Evolutionary conservation across 345 rosid species (phyloP).

Genomic region (Melaleuca alternifolia): DNA sequence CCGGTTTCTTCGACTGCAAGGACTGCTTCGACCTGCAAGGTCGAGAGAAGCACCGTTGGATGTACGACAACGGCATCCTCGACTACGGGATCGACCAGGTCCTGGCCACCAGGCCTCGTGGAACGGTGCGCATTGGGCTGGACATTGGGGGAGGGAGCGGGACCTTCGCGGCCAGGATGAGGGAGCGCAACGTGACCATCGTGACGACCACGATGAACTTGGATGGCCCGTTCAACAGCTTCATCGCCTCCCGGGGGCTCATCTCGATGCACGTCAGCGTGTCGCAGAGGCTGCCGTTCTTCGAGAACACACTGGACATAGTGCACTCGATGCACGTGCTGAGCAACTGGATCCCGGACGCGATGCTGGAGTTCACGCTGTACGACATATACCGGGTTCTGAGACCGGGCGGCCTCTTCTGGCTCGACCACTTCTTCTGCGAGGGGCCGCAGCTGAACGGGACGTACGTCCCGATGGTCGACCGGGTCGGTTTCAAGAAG

Average conservation of each 20-base stretch:
- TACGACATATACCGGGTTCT: slow-evolving; percentile 35
- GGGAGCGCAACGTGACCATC: slow-evolving; percentile 38
- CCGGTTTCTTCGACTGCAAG: slow-evolving; percentile 30
- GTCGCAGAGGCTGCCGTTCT: slow-evolving; percentile 45
- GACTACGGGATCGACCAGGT: slow-evolving; percentile 35
- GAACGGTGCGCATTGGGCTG: slow-evolving; percentile 31
- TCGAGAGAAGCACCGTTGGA: slow-evolving; percentile 29
- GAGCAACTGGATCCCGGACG: slow-evolving; percentile 39
- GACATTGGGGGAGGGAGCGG: slow-evolving; percentile 42
- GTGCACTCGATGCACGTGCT: slow-evolving; percentile 45
- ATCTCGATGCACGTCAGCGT: slow-evolving; percentile 31
- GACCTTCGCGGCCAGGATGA: slow-evolving; percentile 52
- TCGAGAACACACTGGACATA: slow-evolving; percentile 40
- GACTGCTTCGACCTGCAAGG: slow-evolving; percentile 40
- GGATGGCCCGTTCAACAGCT: slow-evolving; percentile 45
- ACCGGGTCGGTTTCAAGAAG: slow-evolving; percentile 28
- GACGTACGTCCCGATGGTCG: slow-evolving; percentile 27
- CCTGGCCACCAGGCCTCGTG: slow-evolving; percentile 6
- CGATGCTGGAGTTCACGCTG: slow-evolving; percentile 31
- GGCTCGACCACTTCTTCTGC: slow-evolving; percentile 55
- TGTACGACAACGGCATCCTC: slow-evolving; percentile 19
- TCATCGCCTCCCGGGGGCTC: slow-evolving; percentile 41
- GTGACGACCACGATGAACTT: slow-evolving; percentile 37
- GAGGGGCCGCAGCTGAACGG: slow-evolving; percentile 30
- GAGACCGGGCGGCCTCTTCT: slow-evolving; percentile 46